Evolutionary conservation across 2,329 filamentous ascomycete genomes (phyloP), one percentile per base, ranked within the genome.

Genomic region (Sclerotinia glacialis): DNA sequence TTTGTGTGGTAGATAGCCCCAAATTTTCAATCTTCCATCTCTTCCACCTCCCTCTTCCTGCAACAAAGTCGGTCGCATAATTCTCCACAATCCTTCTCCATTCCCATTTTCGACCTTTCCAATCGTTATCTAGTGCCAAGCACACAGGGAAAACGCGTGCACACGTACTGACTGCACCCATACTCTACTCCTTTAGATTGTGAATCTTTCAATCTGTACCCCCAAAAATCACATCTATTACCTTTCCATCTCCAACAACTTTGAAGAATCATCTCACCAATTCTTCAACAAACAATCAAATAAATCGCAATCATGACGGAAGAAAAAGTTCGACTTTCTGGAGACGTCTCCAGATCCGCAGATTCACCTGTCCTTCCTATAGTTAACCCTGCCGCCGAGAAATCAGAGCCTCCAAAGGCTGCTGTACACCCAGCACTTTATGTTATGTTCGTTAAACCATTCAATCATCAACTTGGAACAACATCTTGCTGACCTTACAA

Each of bases 251-350:
- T 26, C 9, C 50, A 64, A 18, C 54, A 60, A 7, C 26, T 44
- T 52, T 5, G 31, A 42, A 58, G 56, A 47, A 26, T n/a, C 26
- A 44, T 37, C 18, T n/a, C 18, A 16, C 18, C 56, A 47, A 47
- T 47, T 59, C 28, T 34, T 34, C 56, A 47, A 34, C 26, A 49
- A 26, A n/a, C 21, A 40, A 26, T 12, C 21, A 40, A 1, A 37
- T 7, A 18, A 18, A 2, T 37, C 72, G 75, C 69, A 76, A 81
- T 78, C 69, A 90, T 89, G 86, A 84, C 79, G 70, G 90, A 90
- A 77, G 91, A 97, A 79, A 97, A 97, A 81, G 88, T 85, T 74
- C 89, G 93, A 77, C 83, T 88, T 74, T 97, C 92, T 56, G 90
- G 90, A 78, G 93, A 97, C 78, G 82, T 85, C 74, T 81, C 85